These are phyloP conservation scores for Sarocladium kiliense DNA, from an alignment of 2,329 filamentous ascomycete genomes.

Conservation along the genomic window DNA sequence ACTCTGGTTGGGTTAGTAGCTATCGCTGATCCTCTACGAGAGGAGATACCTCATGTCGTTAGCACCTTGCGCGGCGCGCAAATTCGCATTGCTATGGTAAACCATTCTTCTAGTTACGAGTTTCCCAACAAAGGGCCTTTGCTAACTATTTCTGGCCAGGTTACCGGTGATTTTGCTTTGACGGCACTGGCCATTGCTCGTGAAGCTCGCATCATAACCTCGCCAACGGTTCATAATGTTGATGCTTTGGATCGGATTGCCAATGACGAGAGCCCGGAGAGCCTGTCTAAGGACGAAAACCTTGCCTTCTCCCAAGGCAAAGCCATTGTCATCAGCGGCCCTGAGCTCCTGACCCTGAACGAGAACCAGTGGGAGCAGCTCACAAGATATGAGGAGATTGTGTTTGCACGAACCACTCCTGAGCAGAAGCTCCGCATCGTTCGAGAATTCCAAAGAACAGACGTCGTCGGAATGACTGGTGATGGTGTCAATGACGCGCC, in stretches of 20 bases:
- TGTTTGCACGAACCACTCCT: slow-evolving; percentile 71
- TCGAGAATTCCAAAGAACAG: slow-evolving; percentile 63
- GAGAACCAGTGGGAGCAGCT: slow-evolving; percentile 66
- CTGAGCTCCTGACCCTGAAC: slow-evolving; percentile 61
- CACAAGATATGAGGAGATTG: slow-evolving; percentile 60
- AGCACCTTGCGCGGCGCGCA: slow-evolving; percentile 63
- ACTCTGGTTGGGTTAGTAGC: slow-evolving; percentile 70
- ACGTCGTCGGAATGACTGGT: slow-evolving; percentile 76
- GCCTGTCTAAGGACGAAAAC: slow-evolving; percentile 13
- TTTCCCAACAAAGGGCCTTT: too few species aligned
- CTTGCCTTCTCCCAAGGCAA: slow-evolving; percentile 13
- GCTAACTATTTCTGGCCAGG: slow-evolving; percentile 25
- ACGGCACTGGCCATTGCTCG: slow-evolving; percentile 69
- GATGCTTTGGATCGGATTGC: slow-evolving; percentile 41
- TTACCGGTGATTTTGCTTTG: slow-evolving; percentile 72
- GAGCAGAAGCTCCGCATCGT: slow-evolving; percentile 78
- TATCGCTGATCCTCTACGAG: slow-evolving; percentile 72
- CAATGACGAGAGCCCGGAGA: slow-evolving; percentile 15
- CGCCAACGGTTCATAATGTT: slow-evolving; percentile 46
- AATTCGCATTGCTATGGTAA: slow-evolving; percentile 72
- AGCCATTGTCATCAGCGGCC: slow-evolving; percentile 59
- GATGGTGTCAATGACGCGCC: slow-evolving; percentile 86
- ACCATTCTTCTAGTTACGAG: neutral
- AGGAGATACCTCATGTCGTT: slow-evolving; percentile 65
- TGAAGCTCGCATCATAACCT: slow-evolving; percentile 66